phyloP scores from a whole-genome alignment of 2,329 filamentous ascomycete genomes.

The Fusarium annulatum region DNA sequence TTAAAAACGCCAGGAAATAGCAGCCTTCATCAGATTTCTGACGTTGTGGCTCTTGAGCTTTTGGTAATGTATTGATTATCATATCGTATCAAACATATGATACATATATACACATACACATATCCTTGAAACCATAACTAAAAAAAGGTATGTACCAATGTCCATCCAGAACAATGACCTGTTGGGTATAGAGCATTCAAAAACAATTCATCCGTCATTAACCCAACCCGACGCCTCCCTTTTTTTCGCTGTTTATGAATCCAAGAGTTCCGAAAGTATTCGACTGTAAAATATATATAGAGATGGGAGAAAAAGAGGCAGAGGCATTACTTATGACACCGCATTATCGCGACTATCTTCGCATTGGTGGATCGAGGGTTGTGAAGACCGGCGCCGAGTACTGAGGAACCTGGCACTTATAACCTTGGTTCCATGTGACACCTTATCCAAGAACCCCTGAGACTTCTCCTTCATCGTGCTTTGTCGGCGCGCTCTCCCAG shows the following conservation, averaged over 20 bases:
- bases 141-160: constrained; percentile 39
- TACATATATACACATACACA: constrained; percentile 15
- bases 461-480: constrained; percentile 33
- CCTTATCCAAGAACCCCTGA: constrained; percentile 39
- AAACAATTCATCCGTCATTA: constrained; percentile 31
- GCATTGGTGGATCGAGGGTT: constrained; percentile 46
- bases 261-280: constrained; percentile 19
- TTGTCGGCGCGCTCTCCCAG: constrained; percentile 24
- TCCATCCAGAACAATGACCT: constrained; percentile 24
- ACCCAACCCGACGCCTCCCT: constrained; percentile 35
- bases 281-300: constrained; percentile 22
- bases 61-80: constrained; percentile 24
- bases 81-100: constrained; percentile 3
- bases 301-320: constrained; percentile 14
- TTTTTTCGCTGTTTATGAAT: constrained; percentile 31
- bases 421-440: constrained; percentile 39
- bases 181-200: constrained; percentile 39
- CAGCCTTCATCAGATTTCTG: neutral
- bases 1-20: neutral
- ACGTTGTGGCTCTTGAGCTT: constrained; percentile 20
- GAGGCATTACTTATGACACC: constrained; percentile 33
- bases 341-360: constrained; percentile 39
- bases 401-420: constrained; percentile 44
- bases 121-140: constrained; percentile 5
- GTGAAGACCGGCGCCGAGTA: constrained; percentile 47